Base-by-base conservation (phyloP, 2,329 filamentous ascomycete species). In the Penicillium sp. region DNA sequence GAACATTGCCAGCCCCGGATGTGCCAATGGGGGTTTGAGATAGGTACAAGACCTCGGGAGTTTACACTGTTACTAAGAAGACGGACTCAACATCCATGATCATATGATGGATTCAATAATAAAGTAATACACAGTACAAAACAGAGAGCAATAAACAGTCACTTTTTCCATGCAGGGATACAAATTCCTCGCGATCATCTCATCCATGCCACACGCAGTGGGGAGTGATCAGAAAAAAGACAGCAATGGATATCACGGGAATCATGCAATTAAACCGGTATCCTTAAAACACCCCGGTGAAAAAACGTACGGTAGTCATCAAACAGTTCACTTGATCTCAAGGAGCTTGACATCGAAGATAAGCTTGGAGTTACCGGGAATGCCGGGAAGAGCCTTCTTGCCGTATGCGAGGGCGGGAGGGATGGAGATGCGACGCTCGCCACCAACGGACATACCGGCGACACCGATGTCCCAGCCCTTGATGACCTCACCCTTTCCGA, bases 401-500 rank as follows among this genome's bases (percentile, higher is more conserved):
- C 95, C 94, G 76, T 99, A 99, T 67, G 89, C 95, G 55, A 93
- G 86, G 68, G 88, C 80, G 45, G 94, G 82, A 45, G 95, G 95
- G 69, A 99, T 92, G 60, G 87, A 92, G 69, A 99, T 83, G 65
- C 94, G 88, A 69, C 94, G 91, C 83, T 99, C 95, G 68, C 91
- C 92, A 70, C 94, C 94, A 65, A 92, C 88, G 65, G 87, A 82
- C 91, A 99, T 97, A 77, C 95, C 95, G 65, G 84, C 83, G 66
- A 99, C 81, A 78, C 94, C 94, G 62, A 97, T 85, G 75, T 99
- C 95, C 95, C 94, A 97, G 65, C 94, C 94, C 84, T 96, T 94
- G 82, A 99, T 99, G 69, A 99, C 95, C 77, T 97, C 91, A 58
- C 92, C 92, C 72, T 87, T 86, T 66, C 94, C 95, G 58, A 95